Base-by-base conservation (phyloP, 2,329 filamentous ascomycete genomes). In the Whalleya microplaca region DNA sequence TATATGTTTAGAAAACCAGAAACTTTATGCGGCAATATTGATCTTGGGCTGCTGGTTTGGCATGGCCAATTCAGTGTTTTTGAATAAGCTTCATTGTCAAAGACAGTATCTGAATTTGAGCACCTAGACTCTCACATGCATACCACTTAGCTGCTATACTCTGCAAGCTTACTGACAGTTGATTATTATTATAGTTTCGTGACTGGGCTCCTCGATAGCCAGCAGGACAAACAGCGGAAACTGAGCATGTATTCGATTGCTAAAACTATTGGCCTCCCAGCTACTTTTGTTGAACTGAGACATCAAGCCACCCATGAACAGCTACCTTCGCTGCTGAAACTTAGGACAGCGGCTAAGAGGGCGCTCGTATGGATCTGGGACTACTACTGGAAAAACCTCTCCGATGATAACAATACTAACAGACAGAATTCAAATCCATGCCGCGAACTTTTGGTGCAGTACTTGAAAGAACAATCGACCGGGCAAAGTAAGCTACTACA, bases 301-400 rank as follows among this genome's bases (percentile, higher is more conserved):
- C 93, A 97, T 72, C 90, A 96, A 75, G 91, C 90, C 43, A 96
- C 92, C 41, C 93, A 98, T 72, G 91, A 96, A 72, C 90, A 92
- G 70, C 78, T 96, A 54, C 93, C 93, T 0, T 87, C 88, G 1
- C 78, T 96, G 51, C 80, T 84, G 10, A 86, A 91, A 61, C 78
- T 97, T 59, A 84, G 91, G 50, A 81, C 81, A 37, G 89, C 89
- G 1, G 85, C 89, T 1, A 76, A 80, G 61, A 85, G 88, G 65
- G 91, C 89, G 1, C 78, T 97, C 59, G 78, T 80, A 44, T 97
- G 93, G 93, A 86, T 97, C 49, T 96, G 91, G 91, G 82, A 87
- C 51, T 91, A 91, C 72, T 97, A 96, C 77, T 98, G 93, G 93
- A 76, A 73, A 66, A 75, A 81, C 43, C 71, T 85, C 19, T 64